A percentile compares a stretch with the other conserved stretches of the same genome.
These are phyloP conservation scores for Apiospora sp. DNA, from an alignment of 2,329 filamentous ascomycete genomes.

Conservation along the genomic window DNA sequence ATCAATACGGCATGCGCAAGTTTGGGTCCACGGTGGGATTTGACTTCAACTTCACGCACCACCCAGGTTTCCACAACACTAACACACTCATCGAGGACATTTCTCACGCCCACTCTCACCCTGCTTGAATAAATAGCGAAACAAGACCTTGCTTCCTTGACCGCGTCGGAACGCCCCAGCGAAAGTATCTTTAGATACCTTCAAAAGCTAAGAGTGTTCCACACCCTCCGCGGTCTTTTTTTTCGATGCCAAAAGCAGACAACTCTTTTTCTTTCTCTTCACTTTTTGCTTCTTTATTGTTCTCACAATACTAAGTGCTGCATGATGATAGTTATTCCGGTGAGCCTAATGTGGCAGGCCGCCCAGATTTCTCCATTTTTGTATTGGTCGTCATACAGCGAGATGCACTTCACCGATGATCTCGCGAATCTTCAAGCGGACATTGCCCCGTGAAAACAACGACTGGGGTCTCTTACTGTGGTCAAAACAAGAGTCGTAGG, in stretches of 20 bases:
- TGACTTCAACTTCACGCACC: not conserved
- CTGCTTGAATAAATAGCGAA: not conserved
- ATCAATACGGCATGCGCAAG: too few relatives aligned
- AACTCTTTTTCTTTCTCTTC: not conserved
- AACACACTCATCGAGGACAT: not conserved
- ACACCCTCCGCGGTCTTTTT: not conserved
- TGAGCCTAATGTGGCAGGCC: too few relatives aligned
- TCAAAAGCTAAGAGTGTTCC: not conserved
- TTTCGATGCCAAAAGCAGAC: not conserved
- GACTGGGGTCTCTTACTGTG: not conserved
- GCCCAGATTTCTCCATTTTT: too few relatives aligned
- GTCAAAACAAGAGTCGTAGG: not conserved
- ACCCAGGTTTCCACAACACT: not conserved
- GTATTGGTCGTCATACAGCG: too few relatives aligned
- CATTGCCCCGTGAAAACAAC: not conserved
- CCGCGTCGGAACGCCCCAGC: not conserved
- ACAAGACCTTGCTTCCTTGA: not conserved
- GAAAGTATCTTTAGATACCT: not conserved
- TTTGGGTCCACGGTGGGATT: too few relatives aligned
- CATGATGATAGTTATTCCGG: too few relatives aligned
- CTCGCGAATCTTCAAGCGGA: too few relatives aligned
- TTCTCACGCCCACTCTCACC: not conserved
- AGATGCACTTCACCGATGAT: too few relatives aligned
- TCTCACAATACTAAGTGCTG: too few relatives aligned
- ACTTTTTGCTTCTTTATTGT: not conserved